Evolutionary conservation across 2,329 filamentous ascomycete genomes (phyloP).

Genomic region (Dryadomyces quercivorus): DNA sequence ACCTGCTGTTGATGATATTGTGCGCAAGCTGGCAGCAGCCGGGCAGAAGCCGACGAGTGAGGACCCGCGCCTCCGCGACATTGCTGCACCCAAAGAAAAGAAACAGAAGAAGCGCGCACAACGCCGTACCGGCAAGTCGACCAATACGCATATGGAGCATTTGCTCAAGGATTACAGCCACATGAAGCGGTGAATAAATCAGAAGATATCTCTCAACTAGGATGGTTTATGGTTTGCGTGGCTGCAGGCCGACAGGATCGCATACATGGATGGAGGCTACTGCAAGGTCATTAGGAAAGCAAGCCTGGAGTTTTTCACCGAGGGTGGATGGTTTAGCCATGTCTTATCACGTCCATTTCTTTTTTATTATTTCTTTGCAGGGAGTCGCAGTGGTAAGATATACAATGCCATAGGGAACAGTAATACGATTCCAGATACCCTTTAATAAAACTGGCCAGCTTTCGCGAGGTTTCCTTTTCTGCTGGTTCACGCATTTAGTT

Average conservation of each 20-base stretch:
- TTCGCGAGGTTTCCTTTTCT: too few species aligned
- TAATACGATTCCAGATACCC: not conserved
- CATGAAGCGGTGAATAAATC: conserved; percentile 24
- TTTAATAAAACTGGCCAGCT: not conserved
- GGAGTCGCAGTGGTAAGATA: not conserved
- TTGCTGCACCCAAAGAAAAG: conserved; percentile 48
- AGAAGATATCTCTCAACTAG: too few species aligned
- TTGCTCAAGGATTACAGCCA: conserved; percentile 62
- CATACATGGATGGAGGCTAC: too few species aligned
- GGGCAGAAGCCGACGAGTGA: conserved; percentile 78
- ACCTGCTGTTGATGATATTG: conserved; percentile 64
- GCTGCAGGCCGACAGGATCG: too few species aligned
- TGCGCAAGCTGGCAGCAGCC: conserved; percentile 61
- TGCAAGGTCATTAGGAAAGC: too few species aligned
- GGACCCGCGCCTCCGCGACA: conserved; percentile 50
- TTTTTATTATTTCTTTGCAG: not conserved
- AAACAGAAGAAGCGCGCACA: conserved; percentile 58
- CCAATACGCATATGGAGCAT: conserved; percentile 76
- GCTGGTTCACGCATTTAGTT: too few species aligned
- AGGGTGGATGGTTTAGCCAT: not conserved
- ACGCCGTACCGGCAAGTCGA: conserved; percentile 65
- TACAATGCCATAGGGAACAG: not conserved
- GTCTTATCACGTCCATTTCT: not conserved
- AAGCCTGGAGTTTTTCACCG: too few species aligned
- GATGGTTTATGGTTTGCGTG: not conserved